Evolutionary conservation across 2,329 filamentous ascomycete genomes (phyloP), one percentile per base, ranked within the genome.

Genomic region (Plenodomus tracheiphilus): DNA sequence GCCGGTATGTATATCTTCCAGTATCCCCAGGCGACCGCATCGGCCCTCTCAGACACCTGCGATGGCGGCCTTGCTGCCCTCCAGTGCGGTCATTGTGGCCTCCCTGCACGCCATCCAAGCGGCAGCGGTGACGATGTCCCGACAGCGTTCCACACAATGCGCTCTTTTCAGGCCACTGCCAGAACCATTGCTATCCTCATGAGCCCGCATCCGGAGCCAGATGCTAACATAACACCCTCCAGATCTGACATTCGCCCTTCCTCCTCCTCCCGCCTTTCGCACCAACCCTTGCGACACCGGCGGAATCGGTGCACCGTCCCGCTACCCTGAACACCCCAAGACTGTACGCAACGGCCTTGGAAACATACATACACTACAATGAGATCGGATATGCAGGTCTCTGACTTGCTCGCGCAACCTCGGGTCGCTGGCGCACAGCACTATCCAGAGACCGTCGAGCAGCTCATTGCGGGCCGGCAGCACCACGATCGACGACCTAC

Each of bases 221-320:
- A 37, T 58, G 59, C 68, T 72, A 56, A 71, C 47, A 51, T 37
- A 7, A 43, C 34, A 17, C 7, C 15, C 30, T 22, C 35, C 53
- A 69, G 67, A 53, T 50, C 53, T 49, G 46, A 56, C 58, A 56
- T 46, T 51, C 52, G 52, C 45, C 45, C 54, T 49, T 61, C 61
- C 61, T 62, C 62, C 56, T 47, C 58, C 65, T 60, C 62, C 62
- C 63, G 62, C 62, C 58, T 54, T 61, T 59, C 62, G 58, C 59
- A 53, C 56, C 49, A 60, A 52, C 51, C 66, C 59, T 72, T 72
- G 69, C 69, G 69, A 74, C 70, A 70, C 69, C 67, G 69, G 68
- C 68, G 61, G 65, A 61, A 63, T 69, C 66, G 64, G 68, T 68
- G 59, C 55, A 55, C 55, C 61, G 50, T 49, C 57, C 51, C 58